Percentiles rank a stretch among this genome's conserved stretches.
These are phyloP conservation scores for Dinochytrium kinnereticum DNA, from an alignment of 371 early-diverging fungal species.

Conservation along the genomic window DNA sequence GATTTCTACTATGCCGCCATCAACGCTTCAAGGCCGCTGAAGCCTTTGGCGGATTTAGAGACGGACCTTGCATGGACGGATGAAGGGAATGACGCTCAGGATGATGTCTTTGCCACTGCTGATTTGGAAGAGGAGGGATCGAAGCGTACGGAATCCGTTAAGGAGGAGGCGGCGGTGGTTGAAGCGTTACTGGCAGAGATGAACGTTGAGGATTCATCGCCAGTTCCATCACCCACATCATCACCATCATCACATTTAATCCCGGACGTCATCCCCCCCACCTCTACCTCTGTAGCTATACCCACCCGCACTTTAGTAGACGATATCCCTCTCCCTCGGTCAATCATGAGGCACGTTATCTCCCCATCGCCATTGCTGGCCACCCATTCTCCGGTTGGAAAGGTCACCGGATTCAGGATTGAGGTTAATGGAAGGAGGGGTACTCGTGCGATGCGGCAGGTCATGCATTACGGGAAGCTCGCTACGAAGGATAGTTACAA, in stretches of 20 bases:
- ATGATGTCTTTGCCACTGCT: no score
- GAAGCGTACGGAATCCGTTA: background rate
- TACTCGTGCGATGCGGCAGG: constrained; percentile 35
- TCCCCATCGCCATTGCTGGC: constrained; percentile 29
- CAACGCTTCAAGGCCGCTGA: background rate
- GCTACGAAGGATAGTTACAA: constrained; percentile 33
- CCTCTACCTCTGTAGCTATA: background rate
- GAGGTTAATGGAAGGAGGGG: constrained; percentile 48
- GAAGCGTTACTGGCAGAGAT: background rate
- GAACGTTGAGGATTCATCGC: background rate
- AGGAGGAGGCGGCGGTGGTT: background rate
- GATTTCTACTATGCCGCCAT: constrained; percentile 15
- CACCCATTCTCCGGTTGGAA: constrained; percentile 30
- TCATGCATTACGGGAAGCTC: constrained; percentile 44
- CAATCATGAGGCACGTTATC: constrained; percentile 47
- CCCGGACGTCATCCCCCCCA: background rate
- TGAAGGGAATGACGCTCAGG: background rate
- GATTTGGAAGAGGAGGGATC: constrained; percentile 5
- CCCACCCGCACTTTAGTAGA: constrained; percentile 6
- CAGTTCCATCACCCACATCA: constrained; percentile 4
- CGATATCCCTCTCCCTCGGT: constrained; percentile 53
- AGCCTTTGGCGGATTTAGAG: no score
- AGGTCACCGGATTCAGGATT: constrained; percentile 49
- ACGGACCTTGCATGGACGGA: background rate
- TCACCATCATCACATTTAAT: background rate